Percentiles rank a stretch among this genome's conserved stretches.
Evolutionary conservation across 345 rosid species (phyloP).

Genomic region (Microcos paniculata): DNA sequence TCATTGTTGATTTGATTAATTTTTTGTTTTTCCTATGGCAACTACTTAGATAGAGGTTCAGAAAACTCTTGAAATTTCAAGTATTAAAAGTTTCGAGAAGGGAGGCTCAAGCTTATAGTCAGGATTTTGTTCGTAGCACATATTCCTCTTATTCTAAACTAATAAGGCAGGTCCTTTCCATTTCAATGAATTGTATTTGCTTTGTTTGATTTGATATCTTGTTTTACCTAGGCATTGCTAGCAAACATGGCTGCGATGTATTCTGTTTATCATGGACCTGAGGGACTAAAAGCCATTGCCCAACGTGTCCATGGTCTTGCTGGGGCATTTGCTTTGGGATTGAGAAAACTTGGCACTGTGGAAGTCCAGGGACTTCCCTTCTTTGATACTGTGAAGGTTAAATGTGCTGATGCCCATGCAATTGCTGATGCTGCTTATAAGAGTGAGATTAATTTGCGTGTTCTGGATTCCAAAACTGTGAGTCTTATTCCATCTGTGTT

Average conservation of each 20-base stretch:
- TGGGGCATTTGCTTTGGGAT: conserved; percentile 74
- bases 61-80: background rate
- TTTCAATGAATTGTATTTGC: conserved; percentile 10
- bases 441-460: conserved; percentile 73
- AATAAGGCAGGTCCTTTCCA: background rate
- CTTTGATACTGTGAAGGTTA: conserved; percentile 95
- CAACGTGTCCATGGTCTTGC: conserved; percentile 97
- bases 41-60: background rate
- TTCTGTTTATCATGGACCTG: conserved; percentile 98
- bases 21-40: background rate
- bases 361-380: conserved; percentile 87
- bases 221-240: conserved; percentile 70
- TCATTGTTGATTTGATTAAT: conserved; percentile 4
- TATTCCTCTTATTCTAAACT: background rate
- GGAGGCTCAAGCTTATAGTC: background rate
- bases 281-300: conserved; percentile 75
- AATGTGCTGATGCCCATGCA: conserved; percentile 76
- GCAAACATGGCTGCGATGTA: conserved; percentile 99
- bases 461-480: conserved; percentile 79
- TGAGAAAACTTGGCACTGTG: conserved; percentile 82
- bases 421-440: conserved; percentile 75
- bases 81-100: background rate
- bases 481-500: conserved; percentile 32
- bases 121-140: background rate
- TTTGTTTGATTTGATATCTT: conserved; percentile 22